These are phyloP conservation scores for Dothideomycetes sp. DNA, from an alignment of 2,329 filamentous ascomycete genomes.

Conservation along the genomic window DNA sequence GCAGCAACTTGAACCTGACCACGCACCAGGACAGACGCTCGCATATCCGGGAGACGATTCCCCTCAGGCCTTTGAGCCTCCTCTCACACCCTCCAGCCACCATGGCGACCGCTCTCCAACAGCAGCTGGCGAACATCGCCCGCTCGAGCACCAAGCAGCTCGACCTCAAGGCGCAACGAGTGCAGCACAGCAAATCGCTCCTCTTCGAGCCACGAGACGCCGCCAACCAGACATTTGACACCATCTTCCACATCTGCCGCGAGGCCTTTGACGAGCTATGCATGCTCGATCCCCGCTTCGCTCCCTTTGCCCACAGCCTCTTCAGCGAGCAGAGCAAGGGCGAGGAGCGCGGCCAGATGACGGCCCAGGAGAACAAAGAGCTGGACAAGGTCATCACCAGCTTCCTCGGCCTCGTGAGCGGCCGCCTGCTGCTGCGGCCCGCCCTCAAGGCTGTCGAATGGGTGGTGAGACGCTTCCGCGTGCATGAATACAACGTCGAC, in stretches of 20 bases:
- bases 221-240: constrained; percentile 79
- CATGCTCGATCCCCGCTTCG: constrained; percentile 69
- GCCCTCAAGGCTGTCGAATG: constrained; percentile 89
- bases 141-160: constrained; percentile 81
- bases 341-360: constrained; percentile 81
- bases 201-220: constrained; percentile 84
- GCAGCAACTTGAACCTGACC: too few relatives aligned
- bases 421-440: constrained; percentile 69
- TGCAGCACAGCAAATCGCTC: constrained; percentile 84
- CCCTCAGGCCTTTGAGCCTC: neutral
- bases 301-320: constrained; percentile 61
- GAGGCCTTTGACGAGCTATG: constrained; percentile 91
- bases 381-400: constrained; percentile 67
- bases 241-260: constrained; percentile 73
- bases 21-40: too few relatives aligned
- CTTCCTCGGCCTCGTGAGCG: constrained; percentile 71
- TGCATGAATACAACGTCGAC: constrained; percentile 83
- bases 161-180: constrained; percentile 85
- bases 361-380: constrained; percentile 66
- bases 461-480: constrained; percentile 80
- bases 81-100: neutral
- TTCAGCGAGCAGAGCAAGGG: constrained; percentile 91
- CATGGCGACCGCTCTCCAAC: constrained; percentile 80
- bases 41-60: neutral
- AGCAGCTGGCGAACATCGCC: constrained; percentile 88